Conservation (phyloP, 495 filamentous ascomycete species). For the Penicillium paradoxum region DNA sequence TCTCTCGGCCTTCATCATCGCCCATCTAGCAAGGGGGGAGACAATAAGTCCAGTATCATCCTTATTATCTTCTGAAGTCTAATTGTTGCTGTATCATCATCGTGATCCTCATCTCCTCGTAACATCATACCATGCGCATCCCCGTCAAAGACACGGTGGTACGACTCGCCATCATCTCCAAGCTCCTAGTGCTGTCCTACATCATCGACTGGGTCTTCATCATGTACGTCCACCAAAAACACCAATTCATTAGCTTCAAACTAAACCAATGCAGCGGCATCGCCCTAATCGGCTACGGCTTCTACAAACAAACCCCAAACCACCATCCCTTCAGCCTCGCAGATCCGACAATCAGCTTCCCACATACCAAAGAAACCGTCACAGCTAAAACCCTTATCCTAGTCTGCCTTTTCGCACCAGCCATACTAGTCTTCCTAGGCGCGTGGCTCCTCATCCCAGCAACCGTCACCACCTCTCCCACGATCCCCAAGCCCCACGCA, state of each 20-base stretch:
- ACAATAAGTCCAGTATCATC: neutral
- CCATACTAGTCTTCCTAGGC: constrained; percentile 44
- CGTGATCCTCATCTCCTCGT: too few species aligned
- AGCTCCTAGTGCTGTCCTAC: constrained; percentile 44
- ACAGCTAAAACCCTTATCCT: constrained; percentile 45
- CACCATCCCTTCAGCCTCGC: constrained; percentile 45
- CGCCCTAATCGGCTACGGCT: constrained; percentile 43
- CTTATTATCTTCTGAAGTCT: too few species aligned
- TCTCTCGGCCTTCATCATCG: too few species aligned
- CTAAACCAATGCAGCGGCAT: constrained; percentile 30
- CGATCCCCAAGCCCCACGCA: constrained; percentile 16
- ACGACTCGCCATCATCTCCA: constrained; percentile 20
- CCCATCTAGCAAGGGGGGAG: too few species aligned
- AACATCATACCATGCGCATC: neutral
- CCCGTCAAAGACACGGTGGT: neutral
- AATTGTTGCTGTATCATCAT: too few species aligned
- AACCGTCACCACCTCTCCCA: constrained; percentile 3
- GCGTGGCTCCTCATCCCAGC: constrained; percentile 46
- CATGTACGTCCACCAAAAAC: constrained; percentile 29
- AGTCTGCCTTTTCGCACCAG: constrained; percentile 49
- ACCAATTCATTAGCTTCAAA: neutral
- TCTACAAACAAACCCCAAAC: constrained; percentile 38
- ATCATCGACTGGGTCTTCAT: constrained; percentile 52
- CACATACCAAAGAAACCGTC: constrained; percentile 53
- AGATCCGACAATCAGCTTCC: constrained; percentile 56